Percentiles rank a stretch among this genome's conserved stretches.
Evolutionary conservation across 441 rosid genomes (phyloP).

Genomic region (Populus trichocarpa): DNA sequence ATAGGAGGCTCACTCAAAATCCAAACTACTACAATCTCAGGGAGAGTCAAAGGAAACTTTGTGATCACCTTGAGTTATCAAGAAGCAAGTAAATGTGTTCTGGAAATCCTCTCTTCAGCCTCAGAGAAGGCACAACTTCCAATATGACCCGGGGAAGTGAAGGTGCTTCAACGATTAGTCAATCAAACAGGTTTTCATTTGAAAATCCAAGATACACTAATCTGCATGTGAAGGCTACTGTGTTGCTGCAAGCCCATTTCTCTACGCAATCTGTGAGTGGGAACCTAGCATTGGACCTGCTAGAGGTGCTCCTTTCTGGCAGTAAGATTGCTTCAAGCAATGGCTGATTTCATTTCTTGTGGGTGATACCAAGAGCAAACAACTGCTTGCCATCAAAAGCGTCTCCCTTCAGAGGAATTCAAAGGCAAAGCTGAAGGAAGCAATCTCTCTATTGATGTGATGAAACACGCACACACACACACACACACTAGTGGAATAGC

Average conservation of each 20-base stretch:
- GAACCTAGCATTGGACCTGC: slow-evolving; percentile 70
- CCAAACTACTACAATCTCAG: slow-evolving; percentile 91
- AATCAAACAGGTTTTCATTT: slow-evolving; percentile 89
- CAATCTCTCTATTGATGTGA: slow-evolving; percentile 49
- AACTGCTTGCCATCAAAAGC: slow-evolving; percentile 82
- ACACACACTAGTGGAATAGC: slow-evolving; percentile 29
- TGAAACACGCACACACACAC: neutral
- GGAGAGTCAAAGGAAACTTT: slow-evolving; percentile 88
- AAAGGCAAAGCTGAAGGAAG: slow-evolving; percentile 80
- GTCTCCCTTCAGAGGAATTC: slow-evolving; percentile 76
- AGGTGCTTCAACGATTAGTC: slow-evolving; percentile 58
- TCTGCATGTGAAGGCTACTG: slow-evolving; percentile 89
- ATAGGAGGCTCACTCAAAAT: slow-evolving; percentile 83
- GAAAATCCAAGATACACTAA: slow-evolving; percentile 74
- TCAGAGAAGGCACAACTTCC: slow-evolving; percentile 84
- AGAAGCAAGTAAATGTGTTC: slow-evolving; percentile 81
- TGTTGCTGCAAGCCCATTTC: slow-evolving; percentile 89
- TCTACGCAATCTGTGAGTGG: slow-evolving; percentile 69
- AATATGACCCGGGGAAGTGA: slow-evolving; percentile 84
- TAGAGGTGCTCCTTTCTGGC: slow-evolving; percentile 74
- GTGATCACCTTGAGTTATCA: slow-evolving; percentile 88
- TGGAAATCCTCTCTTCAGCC: slow-evolving; percentile 85
- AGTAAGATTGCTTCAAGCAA: slow-evolving; percentile 76
- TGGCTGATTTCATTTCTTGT: slow-evolving; percentile 64
- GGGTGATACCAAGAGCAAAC: slow-evolving; percentile 65